Evolutionary conservation across 2,329 filamentous ascomycete genomes (phyloP).

Genomic region (Claviceps monticola): DNA sequence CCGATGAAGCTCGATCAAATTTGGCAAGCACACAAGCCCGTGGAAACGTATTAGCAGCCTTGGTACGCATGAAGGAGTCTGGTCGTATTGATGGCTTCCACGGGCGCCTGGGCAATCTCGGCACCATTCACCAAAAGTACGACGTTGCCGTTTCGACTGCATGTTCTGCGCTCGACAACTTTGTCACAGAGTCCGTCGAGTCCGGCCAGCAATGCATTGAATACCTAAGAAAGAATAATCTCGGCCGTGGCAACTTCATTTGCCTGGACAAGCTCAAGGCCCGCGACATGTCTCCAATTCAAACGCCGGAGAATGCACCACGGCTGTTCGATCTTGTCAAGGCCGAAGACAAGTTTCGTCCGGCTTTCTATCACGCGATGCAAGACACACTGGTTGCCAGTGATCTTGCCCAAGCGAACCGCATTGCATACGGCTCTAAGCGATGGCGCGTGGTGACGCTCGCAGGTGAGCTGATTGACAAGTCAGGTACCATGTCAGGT

Average conservation of each 20-base stretch:
- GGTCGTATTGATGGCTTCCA: slow-evolving; percentile 96
- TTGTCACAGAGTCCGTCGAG: slow-evolving; percentile 93
- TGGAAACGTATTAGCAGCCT: slow-evolving; percentile 76
- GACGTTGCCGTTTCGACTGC: slow-evolving; percentile 98
- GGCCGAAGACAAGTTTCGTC: slow-evolving; percentile 72
- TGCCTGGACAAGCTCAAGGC: slow-evolving; percentile 75
- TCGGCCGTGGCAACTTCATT: slow-evolving; percentile 94
- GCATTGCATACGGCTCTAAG: slow-evolving; percentile 87
- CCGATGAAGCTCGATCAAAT: slow-evolving; percentile 86
- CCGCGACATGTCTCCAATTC: slow-evolving; percentile 64
- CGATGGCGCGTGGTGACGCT: slow-evolving; percentile 95
- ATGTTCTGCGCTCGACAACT: slow-evolving; percentile 81
- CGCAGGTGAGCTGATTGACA: slow-evolving; percentile 90
- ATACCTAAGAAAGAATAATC: slow-evolving; percentile 91
- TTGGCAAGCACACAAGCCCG: slow-evolving; percentile 83
- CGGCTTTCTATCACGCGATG: slow-evolving; percentile 90
- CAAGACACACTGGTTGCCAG: slow-evolving; percentile 90
- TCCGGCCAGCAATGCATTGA: slow-evolving; percentile 97
- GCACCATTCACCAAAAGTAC: slow-evolving; percentile 84
- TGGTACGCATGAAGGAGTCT: slow-evolving; percentile 92
- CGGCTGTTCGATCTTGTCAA: slow-evolving; percentile 87
- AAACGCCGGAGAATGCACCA: slow-evolving; percentile 84
- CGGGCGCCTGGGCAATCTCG: slow-evolving; percentile 84
- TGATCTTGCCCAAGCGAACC: slow-evolving; percentile 89
- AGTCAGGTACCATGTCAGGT: slow-evolving; percentile 97